These are phyloP conservation scores for Orbilia quercus DNA, from an alignment of 2,329 filamentous ascomycete species.

Conservation along the genomic window DNA sequence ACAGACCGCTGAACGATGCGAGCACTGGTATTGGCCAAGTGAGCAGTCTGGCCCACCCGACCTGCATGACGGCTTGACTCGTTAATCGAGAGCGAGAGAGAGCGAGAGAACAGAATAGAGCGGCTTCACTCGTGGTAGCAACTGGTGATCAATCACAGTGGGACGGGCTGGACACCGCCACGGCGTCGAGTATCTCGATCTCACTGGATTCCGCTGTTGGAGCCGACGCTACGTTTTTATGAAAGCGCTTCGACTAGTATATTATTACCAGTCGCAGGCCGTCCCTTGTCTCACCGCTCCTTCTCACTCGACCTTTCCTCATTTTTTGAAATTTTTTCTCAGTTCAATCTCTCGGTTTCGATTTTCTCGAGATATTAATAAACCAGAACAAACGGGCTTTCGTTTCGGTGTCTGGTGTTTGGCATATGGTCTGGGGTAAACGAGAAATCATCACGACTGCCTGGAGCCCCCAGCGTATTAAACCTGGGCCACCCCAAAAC, in stretches of 20 bases:
- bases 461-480: constrained; percentile 41
- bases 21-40: constrained; percentile 30
- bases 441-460: constrained; percentile 36
- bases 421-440: constrained; percentile 23
- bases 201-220: background rate
- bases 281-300: background rate
- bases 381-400: constrained; percentile 18
- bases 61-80: constrained; percentile 41
- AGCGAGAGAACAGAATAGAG: background rate
- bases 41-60: constrained; percentile 31
- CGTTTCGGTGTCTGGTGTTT: constrained; percentile 48
- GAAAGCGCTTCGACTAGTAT: no score
- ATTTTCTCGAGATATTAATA: constrained; percentile 2
- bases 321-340: constrained; percentile 5
- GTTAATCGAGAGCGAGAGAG: constrained; percentile 16
- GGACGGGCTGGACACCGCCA: constrained; percentile 26
- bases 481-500: constrained; percentile 30
- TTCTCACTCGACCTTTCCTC: constrained; percentile 1
- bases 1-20: constrained; percentile 30
- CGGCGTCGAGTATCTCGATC: constrained; percentile 10
- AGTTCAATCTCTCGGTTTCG: background rate
- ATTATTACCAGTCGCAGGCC: background rate
- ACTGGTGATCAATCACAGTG: constrained; percentile 33
- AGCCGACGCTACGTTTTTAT: background rate
- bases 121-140: constrained; percentile 45